Conservation (phyloP, 1,284 basidiomycete species). For the Apiotrichum veenhuisii region DNA sequence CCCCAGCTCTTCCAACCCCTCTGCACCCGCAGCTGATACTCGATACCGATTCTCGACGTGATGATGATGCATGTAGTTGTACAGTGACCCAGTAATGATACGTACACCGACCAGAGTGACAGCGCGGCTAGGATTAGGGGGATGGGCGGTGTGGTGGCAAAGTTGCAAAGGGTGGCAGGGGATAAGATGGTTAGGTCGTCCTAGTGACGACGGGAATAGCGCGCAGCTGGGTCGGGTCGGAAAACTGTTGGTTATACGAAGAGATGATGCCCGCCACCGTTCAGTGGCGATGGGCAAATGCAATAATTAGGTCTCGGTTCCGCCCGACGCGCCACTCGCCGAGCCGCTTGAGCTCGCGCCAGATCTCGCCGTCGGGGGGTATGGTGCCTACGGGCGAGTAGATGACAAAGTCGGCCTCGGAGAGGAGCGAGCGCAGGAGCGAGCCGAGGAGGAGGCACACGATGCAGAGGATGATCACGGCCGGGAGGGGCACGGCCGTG, state of each 20-base stretch:
- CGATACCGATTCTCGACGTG: not conserved
- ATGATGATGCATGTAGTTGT: conserved; percentile 18
- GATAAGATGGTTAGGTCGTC: no score
- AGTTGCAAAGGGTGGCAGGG: no score
- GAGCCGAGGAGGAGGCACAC: conserved; percentile 90
- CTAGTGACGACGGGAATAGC: not conserved
- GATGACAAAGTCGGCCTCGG: conserved; percentile 75
- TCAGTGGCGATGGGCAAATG: conserved; percentile 29
- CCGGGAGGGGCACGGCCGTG: conserved; percentile 39
- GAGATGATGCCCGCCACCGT: not conserved
- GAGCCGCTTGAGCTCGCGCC: conserved; percentile 76
- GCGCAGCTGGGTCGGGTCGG: no score
- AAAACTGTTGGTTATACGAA: no score
- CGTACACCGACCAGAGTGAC: not conserved
- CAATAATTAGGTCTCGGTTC: conserved; percentile 54
- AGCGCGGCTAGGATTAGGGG: not conserved
- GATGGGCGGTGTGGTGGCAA: no score
- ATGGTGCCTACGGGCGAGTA: conserved; percentile 60
- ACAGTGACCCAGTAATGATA: conserved; percentile 4
- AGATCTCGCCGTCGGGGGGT: conserved; percentile 54
- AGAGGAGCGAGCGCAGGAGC: conserved; percentile 75
- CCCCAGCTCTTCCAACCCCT: no score
- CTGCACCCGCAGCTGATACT: no score
- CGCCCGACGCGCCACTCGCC: conserved; percentile 56
- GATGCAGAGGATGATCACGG: conserved; percentile 70